phyloP scores from a whole-genome alignment of 2,329 filamentous ascomycete species.

The Neopestalotiopsis clavispora region DNA sequence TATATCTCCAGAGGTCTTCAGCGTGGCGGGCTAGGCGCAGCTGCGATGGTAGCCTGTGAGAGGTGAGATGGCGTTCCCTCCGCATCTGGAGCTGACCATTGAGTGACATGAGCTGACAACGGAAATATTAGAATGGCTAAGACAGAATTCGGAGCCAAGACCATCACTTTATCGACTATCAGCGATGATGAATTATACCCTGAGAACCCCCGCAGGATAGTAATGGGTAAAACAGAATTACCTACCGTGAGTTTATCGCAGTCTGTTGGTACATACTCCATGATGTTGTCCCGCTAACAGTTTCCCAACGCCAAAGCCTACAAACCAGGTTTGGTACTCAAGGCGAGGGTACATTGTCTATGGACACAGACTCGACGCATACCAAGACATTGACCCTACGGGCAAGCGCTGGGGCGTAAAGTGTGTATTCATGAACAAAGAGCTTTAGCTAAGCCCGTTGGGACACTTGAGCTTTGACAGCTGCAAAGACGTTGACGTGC shows the following conservation, averaged over 20 bases:
- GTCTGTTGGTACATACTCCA: too few species aligned
- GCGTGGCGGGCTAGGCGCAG: slow-evolving; percentile 27
- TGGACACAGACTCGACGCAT: slow-evolving; percentile 20
- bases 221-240: slow-evolving; percentile 19
- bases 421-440: slow-evolving; percentile 24
- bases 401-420: slow-evolving; percentile 26
- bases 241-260: slow-evolving; percentile 21
- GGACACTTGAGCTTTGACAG: neutral
- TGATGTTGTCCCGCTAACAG: slow-evolving; percentile 5
- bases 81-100: neutral
- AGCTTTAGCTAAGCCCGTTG: slow-evolving; percentile 15
- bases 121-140: slow-evolving; percentile 25
- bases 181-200: slow-evolving; percentile 23
- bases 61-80: slow-evolving; percentile 19
- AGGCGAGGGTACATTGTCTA: slow-evolving; percentile 30
- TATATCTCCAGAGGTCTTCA: slow-evolving; percentile 31
- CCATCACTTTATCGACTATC: slow-evolving; percentile 30
- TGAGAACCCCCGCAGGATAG: slow-evolving; percentile 28
- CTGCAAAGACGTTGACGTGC: neutral
- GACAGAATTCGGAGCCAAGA: slow-evolving; percentile 27
- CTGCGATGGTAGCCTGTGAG: slow-evolving; percentile 26
- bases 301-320: slow-evolving; percentile 21
- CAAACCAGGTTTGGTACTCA: slow-evolving; percentile 32
- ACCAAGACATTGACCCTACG: slow-evolving; percentile 27
- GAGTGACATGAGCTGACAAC: neutral